Evolutionary conservation across 2,329 filamentous ascomycete genomes (phyloP), one percentile per base, ranked within the genome.

Genomic region (Amauroascus verrucosus): DNA sequence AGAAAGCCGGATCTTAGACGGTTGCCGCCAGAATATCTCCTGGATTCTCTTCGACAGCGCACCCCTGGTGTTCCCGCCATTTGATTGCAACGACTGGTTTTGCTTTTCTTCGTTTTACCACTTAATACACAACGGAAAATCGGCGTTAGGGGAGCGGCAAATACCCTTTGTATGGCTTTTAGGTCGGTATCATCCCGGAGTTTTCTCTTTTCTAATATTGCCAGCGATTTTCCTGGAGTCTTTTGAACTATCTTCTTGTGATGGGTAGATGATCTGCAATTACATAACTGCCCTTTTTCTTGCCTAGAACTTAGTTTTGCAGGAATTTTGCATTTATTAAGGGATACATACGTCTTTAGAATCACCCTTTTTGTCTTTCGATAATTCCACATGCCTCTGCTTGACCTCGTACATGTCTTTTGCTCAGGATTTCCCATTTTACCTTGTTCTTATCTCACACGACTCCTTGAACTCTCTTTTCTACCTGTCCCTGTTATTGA

Each of bases 1-100:
- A 70, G 72, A 55, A 68, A 71, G 51, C 67, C 70, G 26, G 71
- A 72, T 54, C 72, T 75, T 65, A 67, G 64, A 50, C 68, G 72
- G 35, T 59, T 75, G 33, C 72, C 72, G 18, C 72, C 72, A 1
- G 72, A 75, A 62, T 71, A 73, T 55, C 67, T 75, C 1, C 69
- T 75, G 56, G 70, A 71, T 55, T 66, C 67, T 18, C 57, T 72
- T 38, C 63, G 65, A 28, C 64, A 69, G 32, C 62, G 64, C 24
- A 64, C 65, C 41, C 65, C 67, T 5, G 64, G 64, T 45, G 64
- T 64, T 16, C 69, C 70, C 7, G 59, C 59, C 40, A 63, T 72
- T 59, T 70, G 60, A 64, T 26, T 24, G 22, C 32, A 14, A 38
- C 18, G 30, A 44, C 6, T 22, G 48, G n/a, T 28, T 35, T 28